Conservation (phyloP, 78 protist species). For the Chrysochromulina tobinii region DNA sequence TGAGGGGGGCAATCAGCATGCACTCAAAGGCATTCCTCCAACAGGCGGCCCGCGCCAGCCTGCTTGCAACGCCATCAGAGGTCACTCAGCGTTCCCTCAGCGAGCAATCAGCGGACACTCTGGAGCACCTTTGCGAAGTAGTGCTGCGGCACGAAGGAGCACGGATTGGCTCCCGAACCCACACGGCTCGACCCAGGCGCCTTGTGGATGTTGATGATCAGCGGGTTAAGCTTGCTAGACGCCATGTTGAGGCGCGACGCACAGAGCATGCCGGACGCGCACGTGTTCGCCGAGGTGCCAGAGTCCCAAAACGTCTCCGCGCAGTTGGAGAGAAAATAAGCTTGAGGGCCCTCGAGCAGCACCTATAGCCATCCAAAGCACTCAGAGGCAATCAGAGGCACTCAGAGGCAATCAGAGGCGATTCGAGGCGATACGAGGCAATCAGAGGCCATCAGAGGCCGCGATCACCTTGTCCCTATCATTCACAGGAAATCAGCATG, state of each 20-base stretch:
- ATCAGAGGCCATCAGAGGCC: no score
- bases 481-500: not conserved
- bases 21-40: no score
- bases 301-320: slow-evolving; percentile 49
- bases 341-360: slow-evolving; percentile 43
- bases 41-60: no score
- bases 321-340: slow-evolving; percentile 38
- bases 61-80: no score
- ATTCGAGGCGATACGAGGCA: no score
- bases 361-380: not conserved
- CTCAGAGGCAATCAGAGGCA: not conserved
- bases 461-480: not conserved
- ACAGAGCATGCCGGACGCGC: slow-evolving; percentile 30
- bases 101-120: no score
- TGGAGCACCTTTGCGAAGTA: not conserved
- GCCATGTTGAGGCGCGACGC: slow-evolving; percentile 19
- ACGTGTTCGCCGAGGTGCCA: slow-evolving; percentile 28
- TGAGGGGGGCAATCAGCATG: not conserved
- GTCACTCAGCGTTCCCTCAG: no score
- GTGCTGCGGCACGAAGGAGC: slow-evolving; percentile 43
- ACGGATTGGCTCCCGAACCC: slow-evolving; percentile 45
- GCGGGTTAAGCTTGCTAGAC: not conserved
- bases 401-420: not conserved
- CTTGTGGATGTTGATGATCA: slow-evolving; percentile 42
- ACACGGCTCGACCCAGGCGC: slow-evolving; percentile 31